Evolutionary conservation across 176 grass and related monocot genomes (phyloP), one percentile per base, ranked within the genome.

Genomic region (Raddia guianensis): DNA sequence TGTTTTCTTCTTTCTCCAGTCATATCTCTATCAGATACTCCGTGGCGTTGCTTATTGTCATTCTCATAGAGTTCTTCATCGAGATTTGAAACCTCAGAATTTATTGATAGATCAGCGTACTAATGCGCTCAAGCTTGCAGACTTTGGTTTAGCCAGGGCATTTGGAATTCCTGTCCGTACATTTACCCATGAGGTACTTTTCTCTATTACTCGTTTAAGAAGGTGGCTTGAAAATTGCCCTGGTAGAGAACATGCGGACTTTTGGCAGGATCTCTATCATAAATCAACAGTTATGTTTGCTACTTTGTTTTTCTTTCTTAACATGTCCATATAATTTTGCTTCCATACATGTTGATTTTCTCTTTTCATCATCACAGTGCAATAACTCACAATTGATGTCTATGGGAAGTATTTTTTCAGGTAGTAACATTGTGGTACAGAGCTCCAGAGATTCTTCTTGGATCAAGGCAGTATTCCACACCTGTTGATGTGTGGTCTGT

Each of bases 61-160:
- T 72, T 94, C 94, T 81, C 94, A 94, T 84, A 90, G 94, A 86
- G 89, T 97, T 85, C 91, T 97, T 80, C 94, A 97, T 82, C 89
- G 94, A 74, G 94, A 97, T 83, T 88, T 97, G 82, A 97, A 97
- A 81, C 94, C 94, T 81, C 94, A 97, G 75, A 97, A 97, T 90
- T 91, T 97, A 66, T 75, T 97, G 85, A 97, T 97, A 75, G 94
- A 97, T 78, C 91, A 63, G 45, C 89, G 85, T 64, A 94, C 82
- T 79, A 97, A 97, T 88, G 79, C 89, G 48, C 78, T 97, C 79
- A 97, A 97, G 87, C 91, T 97, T 86, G 94, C 94, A 37, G 94
- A 97, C 76, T 97, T 97, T 84, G 94, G 94, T 75, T 90, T 97
- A 83, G 91, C 94, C 49, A 86, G 94, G 45, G 94, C 91, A 84